phyloP scores from a whole-genome alignment of 2,329 filamentous ascomycete species.

The Colletotrichum musicola region DNA sequence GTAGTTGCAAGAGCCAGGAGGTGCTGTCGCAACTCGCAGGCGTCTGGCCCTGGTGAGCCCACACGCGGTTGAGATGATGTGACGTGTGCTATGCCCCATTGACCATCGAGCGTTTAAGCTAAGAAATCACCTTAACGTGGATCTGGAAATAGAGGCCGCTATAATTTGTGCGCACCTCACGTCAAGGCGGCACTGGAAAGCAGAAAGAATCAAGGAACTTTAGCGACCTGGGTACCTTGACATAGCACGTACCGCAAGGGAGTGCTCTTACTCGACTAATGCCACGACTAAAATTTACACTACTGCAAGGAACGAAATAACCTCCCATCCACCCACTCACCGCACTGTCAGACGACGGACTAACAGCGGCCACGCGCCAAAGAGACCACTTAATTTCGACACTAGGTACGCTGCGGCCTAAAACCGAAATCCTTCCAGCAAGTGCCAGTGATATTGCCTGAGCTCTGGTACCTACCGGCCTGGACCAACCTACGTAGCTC shows the following conservation, averaged over 20 bases:
- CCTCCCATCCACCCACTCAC: constrained; percentile 13
- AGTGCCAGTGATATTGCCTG: too few species aligned
- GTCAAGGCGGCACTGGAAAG: too few species aligned
- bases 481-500: too few species aligned
- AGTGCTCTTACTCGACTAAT: not conserved
- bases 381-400: constrained; percentile 23
- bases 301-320: constrained; percentile 32
- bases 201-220: too few species aligned
- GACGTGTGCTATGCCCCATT: constrained; percentile 21
- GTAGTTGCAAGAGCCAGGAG: not conserved
- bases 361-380: constrained; percentile 22
- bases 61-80: constrained; percentile 26
- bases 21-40: not conserved
- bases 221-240: too few species aligned
- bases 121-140: constrained; percentile 7
- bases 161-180: not conserved
- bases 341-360: constrained; percentile 10
- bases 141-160: constrained; percentile 25
- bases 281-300: constrained; percentile 5
- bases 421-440: not conserved
- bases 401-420: constrained; percentile 15
- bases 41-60: constrained; percentile 17
- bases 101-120: constrained; percentile 11
- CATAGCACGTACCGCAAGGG: not conserved
- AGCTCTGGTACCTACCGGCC: too few species aligned